Evolutionary conservation across 73 alveolate genomes (phyloP).

Genomic region (Paramecium octaurelia): DNA sequence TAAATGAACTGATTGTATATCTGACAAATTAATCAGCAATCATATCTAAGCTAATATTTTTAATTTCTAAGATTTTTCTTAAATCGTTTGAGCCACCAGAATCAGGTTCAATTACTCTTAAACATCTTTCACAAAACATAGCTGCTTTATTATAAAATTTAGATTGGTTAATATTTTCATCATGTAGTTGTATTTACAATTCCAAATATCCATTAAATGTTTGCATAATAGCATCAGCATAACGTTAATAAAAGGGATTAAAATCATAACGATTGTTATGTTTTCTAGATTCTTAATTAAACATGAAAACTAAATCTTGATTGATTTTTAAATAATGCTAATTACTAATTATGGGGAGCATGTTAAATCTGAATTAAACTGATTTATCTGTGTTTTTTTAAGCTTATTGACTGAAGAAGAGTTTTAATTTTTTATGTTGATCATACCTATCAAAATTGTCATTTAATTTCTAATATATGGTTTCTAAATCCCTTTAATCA

Average conservation of each 20-base stretch:
- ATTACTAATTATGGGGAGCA: not conserved
- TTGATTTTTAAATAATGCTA: not conserved
- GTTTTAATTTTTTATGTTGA: not conserved
- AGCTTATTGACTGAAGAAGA: not conserved
- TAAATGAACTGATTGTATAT: not conserved
- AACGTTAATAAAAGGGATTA: not conserved
- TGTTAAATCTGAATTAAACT: not conserved
- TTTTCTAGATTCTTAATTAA: not conserved
- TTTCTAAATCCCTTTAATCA: not conserved
- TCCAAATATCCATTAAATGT: not conserved
- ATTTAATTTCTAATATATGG: not conserved
- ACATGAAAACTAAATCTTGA: not conserved
- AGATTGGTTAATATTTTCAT: not conserved
- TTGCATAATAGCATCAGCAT: not conserved
- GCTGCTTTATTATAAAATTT: slow-evolving; percentile 52
- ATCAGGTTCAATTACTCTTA: slow-evolving; percentile 57
- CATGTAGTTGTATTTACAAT: not conserved
- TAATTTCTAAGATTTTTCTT: slow-evolving; percentile 17
- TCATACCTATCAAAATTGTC: not conserved
- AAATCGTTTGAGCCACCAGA: slow-evolving; percentile 53
- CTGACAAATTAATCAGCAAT: slow-evolving; percentile 42
- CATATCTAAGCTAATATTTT: slow-evolving; percentile 15
- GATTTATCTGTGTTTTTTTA: not conserved
- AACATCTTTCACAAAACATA: slow-evolving; percentile 49
- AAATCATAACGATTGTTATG: not conserved